These are phyloP conservation scores for Nicotiana attenuata DNA, from an alignment of 257 asterid species.

Conservation along the genomic window DNA sequence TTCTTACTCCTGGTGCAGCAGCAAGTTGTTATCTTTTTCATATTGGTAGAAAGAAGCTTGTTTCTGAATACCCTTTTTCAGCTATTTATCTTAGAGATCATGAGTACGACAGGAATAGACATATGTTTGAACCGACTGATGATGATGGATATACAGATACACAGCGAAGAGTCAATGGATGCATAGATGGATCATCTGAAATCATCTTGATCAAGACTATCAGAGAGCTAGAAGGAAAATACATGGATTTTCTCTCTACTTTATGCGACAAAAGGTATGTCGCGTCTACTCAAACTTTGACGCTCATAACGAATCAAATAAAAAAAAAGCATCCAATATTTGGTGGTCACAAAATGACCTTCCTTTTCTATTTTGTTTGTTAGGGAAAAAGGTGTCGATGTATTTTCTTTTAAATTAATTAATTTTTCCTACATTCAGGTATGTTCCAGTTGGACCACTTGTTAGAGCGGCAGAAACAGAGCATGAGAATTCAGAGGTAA, in stretches of 20 bases:
- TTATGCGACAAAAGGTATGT: neutral
- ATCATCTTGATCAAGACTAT: constrained; percentile 15
- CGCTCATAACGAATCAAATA: too few relatives aligned
- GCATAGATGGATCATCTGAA: constrained; percentile 2
- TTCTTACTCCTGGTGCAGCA: constrained; percentile 1
- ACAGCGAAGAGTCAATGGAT: neutral
- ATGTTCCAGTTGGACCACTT: constrained; percentile 21
- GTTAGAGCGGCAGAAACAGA: neutral
- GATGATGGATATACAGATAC: constrained; percentile 6
- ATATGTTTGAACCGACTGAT: neutral
- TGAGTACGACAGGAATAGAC: neutral
- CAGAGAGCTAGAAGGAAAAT: constrained; percentile 19
- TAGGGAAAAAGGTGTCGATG: too few relatives aligned
- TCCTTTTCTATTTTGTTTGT: too few relatives aligned
- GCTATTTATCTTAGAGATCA: constrained; percentile 7
- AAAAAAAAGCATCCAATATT: too few relatives aligned
- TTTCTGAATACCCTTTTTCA: constrained; percentile 14
- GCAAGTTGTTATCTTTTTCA: constrained; percentile 7
- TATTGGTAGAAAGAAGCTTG: neutral
- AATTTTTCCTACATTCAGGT: neutral
- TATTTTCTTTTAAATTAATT: too few relatives aligned
- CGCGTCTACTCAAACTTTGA: too few relatives aligned
- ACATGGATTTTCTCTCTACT: neutral
- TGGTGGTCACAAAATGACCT: too few relatives aligned
- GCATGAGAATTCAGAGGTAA: constrained; percentile 7